A percentile compares a stretch with the other conserved stretches of the same genome.
Evolutionary conservation across 2,329 filamentous ascomycete species (phyloP).

Genomic region (Gnomoniopsis sp.): DNA sequence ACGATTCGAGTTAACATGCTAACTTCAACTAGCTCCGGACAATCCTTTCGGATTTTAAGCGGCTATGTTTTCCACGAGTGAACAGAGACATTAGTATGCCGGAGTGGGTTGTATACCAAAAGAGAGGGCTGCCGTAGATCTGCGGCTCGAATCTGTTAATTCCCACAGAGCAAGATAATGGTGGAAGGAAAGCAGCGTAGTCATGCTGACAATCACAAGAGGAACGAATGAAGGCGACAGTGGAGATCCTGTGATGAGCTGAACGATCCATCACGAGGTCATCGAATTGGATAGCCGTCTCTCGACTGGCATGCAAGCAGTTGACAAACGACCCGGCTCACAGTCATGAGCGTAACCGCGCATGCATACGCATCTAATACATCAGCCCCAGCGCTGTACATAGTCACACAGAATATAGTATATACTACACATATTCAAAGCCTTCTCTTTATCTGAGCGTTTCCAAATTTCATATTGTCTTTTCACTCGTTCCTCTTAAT

Average conservation of each 20-base stretch:
- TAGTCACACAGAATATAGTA: not conserved
- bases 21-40: slow-evolving; percentile 40
- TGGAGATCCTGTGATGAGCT: too few species aligned
- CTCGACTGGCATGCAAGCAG: not conserved
- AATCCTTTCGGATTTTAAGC: slow-evolving; percentile 53
- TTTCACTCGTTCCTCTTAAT: not conserved
- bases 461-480: not conserved
- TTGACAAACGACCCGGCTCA: not conserved
- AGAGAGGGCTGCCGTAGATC: not conserved
- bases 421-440: not conserved
- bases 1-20: slow-evolving; percentile 8
- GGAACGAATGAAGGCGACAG: too few species aligned
- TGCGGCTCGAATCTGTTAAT: not conserved
- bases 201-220: not conserved
- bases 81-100: not conserved
- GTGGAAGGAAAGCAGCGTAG: not conserved
- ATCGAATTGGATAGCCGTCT: not conserved
- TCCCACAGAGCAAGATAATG: not conserved
- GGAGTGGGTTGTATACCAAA: not conserved
- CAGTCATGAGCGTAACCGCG: slow-evolving; percentile 10
- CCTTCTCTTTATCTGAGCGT: not conserved
- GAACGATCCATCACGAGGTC: too few species aligned
- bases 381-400: slow-evolving; percentile 10
- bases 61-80: not conserved
- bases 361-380: slow-evolving; percentile 16